Evolutionary conservation across 192 early-diverging fungal species (phyloP).

Genomic region (Backusella macrospora): DNA sequence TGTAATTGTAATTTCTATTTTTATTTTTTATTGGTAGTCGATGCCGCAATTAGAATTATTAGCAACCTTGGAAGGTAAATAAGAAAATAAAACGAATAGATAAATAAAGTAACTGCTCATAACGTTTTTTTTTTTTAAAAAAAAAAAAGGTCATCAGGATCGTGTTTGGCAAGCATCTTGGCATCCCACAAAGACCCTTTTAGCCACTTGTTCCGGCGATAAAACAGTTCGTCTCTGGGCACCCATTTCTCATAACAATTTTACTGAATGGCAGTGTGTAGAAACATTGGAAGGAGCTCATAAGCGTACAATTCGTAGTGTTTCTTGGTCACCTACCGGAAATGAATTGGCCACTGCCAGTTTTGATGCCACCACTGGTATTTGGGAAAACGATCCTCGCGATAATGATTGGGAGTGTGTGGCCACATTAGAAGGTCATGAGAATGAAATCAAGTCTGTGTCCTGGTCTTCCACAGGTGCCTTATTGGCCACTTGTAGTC

Average conservation of each 20-base stretch:
- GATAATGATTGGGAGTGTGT: conserved; percentile 79
- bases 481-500: conserved; percentile 89
- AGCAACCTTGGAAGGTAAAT: conserved; percentile 23
- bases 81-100: neutral
- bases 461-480: conserved; percentile 83
- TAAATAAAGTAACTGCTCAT: neutral
- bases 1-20: no score
- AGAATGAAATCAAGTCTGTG: conserved; percentile 96
- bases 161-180: conserved; percentile 87
- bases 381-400: conserved; percentile 80
- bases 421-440: conserved; percentile 95
- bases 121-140: neutral
- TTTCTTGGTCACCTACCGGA: conserved; percentile 80
- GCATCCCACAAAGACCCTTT: conserved; percentile 72
- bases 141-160: conserved; percentile 69
- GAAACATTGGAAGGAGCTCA: conserved; percentile 83
- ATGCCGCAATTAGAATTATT: conserved; percentile 27
- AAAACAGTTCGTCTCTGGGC: conserved; percentile 90
- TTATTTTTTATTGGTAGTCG: neutral
- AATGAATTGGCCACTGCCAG: conserved; percentile 80
- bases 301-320: conserved; percentile 89
- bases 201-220: conserved; percentile 88
- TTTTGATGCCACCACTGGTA: conserved; percentile 91
- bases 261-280: conserved; percentile 68
- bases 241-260: conserved; percentile 41